Conservation (phyloP, 768 basidiomycete species). For the Pseudohyphozyma bogoriensis region DNA sequence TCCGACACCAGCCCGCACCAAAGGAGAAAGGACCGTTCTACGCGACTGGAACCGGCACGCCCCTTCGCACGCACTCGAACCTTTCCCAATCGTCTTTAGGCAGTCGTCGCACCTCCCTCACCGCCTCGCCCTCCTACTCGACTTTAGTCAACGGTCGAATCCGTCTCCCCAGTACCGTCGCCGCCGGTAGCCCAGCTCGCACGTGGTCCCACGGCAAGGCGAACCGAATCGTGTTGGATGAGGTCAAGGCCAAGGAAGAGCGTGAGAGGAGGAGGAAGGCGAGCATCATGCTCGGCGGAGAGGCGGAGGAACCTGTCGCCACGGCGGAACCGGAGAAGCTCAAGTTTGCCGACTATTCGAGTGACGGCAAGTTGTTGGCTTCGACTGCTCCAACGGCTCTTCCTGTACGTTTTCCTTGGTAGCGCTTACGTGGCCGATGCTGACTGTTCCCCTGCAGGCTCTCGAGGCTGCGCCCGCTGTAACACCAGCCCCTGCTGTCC, state of each 20-base stretch:
- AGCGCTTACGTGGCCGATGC: background rate
- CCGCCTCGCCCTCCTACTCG: slow-evolving; percentile 1
- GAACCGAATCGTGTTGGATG: slow-evolving; percentile 2
- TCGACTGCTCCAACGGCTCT: background rate
- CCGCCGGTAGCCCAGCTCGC: background rate
- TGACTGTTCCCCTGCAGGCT: background rate
- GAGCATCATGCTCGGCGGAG: slow-evolving; percentile 8
- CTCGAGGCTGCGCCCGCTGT: background rate
- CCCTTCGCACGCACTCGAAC: slow-evolving; percentile 6
- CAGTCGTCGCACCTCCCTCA: background rate
- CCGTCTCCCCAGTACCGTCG: background rate
- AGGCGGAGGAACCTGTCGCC: background rate
- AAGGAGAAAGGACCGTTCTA: slow-evolving; percentile 8
- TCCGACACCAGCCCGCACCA: background rate
- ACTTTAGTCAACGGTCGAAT: slow-evolving; percentile 6
- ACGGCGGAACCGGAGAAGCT: slow-evolving; percentile 5
- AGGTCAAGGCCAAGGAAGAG: slow-evolving; percentile 4
- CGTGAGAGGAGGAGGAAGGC: slow-evolving; percentile 9
- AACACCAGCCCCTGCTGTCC: background rate
- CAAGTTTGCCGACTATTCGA: slow-evolving; percentile 12
- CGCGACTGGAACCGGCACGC: slow-evolving; percentile 7
- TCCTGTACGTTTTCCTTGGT: no score
- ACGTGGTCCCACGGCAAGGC: slow-evolving; percentile 12
- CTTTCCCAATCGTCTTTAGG: background rate
- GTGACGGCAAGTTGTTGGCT: no score